Conservation (phyloP, 1,139 yeast genomes). For the Geotrichum klebahnii region DNA sequence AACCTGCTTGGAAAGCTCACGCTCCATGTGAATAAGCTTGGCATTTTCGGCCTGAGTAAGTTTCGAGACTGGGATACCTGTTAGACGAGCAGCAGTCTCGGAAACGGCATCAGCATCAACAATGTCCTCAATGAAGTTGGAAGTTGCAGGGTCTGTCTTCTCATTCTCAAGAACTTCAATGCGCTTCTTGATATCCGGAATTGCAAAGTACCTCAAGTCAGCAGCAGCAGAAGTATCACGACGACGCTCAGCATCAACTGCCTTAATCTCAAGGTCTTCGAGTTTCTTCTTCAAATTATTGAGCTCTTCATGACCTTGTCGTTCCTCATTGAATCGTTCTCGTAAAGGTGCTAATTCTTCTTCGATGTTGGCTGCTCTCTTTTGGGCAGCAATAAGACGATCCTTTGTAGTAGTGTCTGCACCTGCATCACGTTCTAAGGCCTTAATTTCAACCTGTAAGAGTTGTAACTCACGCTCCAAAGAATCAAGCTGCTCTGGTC, state of each 20-base stretch:
- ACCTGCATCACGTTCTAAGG: slow-evolving; percentile 91
- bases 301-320: slow-evolving; percentile 85
- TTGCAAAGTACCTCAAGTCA: slow-evolving; percentile 90
- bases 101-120: slow-evolving; percentile 92
- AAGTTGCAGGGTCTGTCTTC: slow-evolving; percentile 55
- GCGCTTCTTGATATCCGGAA: slow-evolving; percentile 80
- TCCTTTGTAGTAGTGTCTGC: slow-evolving; percentile 85
- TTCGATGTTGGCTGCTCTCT: slow-evolving; percentile 74
- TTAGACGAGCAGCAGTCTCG: slow-evolving; percentile 93
- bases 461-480: slow-evolving; percentile 89
- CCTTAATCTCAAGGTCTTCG: slow-evolving; percentile 89
- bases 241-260: slow-evolving; percentile 94
- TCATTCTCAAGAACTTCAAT: slow-evolving; percentile 73
- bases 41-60: slow-evolving; percentile 92
- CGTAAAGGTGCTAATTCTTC: slow-evolving; percentile 83
- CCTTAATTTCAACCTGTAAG: slow-evolving; percentile 91
- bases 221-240: slow-evolving; percentile 93
- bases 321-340: slow-evolving; percentile 81
- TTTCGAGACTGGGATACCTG: slow-evolving; percentile 98
- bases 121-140: slow-evolving; percentile 66
- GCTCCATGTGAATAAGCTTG: slow-evolving; percentile 91
- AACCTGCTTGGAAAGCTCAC: slow-evolving; percentile 71
- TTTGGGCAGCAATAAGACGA: slow-evolving; percentile 71
- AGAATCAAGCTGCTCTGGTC: slow-evolving; percentile 92
- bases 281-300: slow-evolving; percentile 83